A percentile compares a stretch with the other conserved stretches of the same genome.
phyloP scores from a whole-genome alignment of 1,284 basidiomycete species.

The Tylopilus orsonianus region DNA sequence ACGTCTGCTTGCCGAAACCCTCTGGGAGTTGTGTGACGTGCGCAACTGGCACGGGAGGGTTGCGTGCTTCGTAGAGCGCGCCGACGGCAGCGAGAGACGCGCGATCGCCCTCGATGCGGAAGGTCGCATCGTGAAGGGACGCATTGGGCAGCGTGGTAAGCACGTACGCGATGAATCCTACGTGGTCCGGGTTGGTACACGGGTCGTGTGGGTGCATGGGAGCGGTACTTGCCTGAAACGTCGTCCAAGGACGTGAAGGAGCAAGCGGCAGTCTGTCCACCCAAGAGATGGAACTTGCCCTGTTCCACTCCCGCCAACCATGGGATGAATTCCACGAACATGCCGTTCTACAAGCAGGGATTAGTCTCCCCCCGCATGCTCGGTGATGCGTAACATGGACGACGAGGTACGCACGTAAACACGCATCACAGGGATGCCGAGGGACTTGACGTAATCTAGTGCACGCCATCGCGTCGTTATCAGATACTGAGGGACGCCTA shows the following conservation, averaged over 20 bases:
- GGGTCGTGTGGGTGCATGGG: neutral
- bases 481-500: neutral
- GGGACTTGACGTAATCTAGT: slow-evolving; percentile 30
- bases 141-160: slow-evolving; percentile 32
- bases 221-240: slow-evolving; percentile 27
- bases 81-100: slow-evolving; percentile 25
- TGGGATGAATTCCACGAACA: slow-evolving; percentile 29
- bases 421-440: slow-evolving; percentile 34
- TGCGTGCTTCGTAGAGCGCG: slow-evolving; percentile 25
- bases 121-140: slow-evolving; percentile 31
- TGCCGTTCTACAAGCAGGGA: slow-evolving; percentile 24
- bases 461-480: neutral
- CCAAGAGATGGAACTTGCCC: slow-evolving; percentile 36
- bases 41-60: slow-evolving; percentile 20
- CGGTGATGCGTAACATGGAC: too few species aligned
- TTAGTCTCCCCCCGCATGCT: too few species aligned
- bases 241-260: slow-evolving; percentile 37
- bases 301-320: slow-evolving; percentile 22
- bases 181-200: neutral
- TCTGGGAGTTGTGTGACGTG: slow-evolving; percentile 30
- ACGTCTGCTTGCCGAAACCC: slow-evolving; percentile 32
- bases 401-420: slow-evolving; percentile 34
- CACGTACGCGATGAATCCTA: slow-evolving; percentile 37
- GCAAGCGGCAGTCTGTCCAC: slow-evolving; percentile 32
- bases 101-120: slow-evolving; percentile 42